Base-by-base conservation (phyloP, 305 asterid genomes). In the Rubia occidens region DNA sequence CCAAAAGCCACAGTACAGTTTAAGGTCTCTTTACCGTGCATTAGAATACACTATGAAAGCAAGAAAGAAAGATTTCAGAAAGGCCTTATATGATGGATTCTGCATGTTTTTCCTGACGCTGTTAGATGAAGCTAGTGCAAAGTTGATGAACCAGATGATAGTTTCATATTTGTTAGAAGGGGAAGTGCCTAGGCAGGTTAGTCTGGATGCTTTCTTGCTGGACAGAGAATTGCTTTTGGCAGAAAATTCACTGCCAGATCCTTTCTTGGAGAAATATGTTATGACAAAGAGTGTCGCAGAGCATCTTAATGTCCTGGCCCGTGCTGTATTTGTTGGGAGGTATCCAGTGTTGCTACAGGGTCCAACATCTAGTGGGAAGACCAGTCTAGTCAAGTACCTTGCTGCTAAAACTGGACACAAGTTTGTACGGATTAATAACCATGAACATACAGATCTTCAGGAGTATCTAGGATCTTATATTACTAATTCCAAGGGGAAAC, bases 361-460 rank as follows among this genome's bases (percentile, higher is more conserved):
- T 42, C 99, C 98, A 59, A 95, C 99, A 7, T 95, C 99, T 75
- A 95, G 99, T 80, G 99, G 99, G 67, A 95, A 95, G 84, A 95
- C 99, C 69, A 95, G 99, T 82, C 89, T 95, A 74, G 97, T 95
- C 74, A 76, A 86, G 84, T 88, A 75, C 88, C 94, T 95, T 77
- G 96, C 99, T 55, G 79, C 85, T 61, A 75, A 68, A 71, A 89
- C 97, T 72, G 96, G 94, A 73, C 93, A 85, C 76, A 86, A 95
- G 71, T 91, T 95, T 86, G 92, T 95, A 51, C 82, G 99, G 77
- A 89, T 95, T 66, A 95, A 95, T 76, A 95, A 95, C 76, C 99
- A 95, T 68, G 99, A 95, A 42, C 96, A 95, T 61, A 95, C 99
- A 72, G 99, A 95, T 85, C 92, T 95, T 61, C 99, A 95, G 83